phyloP scores from a whole-genome alignment of 2,329 filamentous ascomycete species.

The Epichloe gansuensis region DNA sequence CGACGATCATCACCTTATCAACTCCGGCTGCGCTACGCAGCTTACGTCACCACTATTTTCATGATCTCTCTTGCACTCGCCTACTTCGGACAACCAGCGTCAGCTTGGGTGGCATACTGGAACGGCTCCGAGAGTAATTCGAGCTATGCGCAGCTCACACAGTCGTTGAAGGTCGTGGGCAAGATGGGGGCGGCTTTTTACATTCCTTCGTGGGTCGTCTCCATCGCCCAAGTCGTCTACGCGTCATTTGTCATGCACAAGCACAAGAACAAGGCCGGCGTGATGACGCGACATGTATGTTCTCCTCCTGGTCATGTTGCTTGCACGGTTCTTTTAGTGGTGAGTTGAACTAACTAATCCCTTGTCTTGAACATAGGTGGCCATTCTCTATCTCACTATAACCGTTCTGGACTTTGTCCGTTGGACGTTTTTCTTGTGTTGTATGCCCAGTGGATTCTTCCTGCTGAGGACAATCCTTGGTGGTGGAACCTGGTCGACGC shows the following conservation, averaged over 20 bases:
- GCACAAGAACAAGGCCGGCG: conserved; percentile 6
- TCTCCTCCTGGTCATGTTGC: neutral
- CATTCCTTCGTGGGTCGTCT: conserved; percentile 5
- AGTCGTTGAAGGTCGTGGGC: conserved; percentile 5
- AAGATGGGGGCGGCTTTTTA: conserved; percentile 6
- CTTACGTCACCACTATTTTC: neutral
- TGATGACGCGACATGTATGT: conserved; percentile 4
- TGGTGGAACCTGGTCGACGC: conserved; percentile 7
- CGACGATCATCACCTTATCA: conserved; percentile 3
- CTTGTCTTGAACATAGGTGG: neutral
- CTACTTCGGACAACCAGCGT: conserved; percentile 7
- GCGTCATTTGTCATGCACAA: conserved; percentile 7
- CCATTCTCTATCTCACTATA: conserved; percentile 4
- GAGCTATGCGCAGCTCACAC: conserved; percentile 6
- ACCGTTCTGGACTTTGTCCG: conserved; percentile 4
- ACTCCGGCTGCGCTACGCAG: conserved; percentile 1
- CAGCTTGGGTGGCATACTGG: conserved; percentile 7
- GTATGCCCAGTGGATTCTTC: conserved; percentile 5
- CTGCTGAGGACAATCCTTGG: neutral
- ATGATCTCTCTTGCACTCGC: neutral
- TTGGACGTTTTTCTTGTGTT: conserved; percentile 6
- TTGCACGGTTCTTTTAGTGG: too few relatives aligned
- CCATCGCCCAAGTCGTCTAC: conserved; percentile 4
- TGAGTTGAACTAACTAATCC: too few relatives aligned
- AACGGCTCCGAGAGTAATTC: conserved; percentile 6